A percentile compares a stretch with the other conserved stretches of the same genome.
Conservation (phyloP, 1,139 yeast genomes). For the Debaryomyces sp. region DNA sequence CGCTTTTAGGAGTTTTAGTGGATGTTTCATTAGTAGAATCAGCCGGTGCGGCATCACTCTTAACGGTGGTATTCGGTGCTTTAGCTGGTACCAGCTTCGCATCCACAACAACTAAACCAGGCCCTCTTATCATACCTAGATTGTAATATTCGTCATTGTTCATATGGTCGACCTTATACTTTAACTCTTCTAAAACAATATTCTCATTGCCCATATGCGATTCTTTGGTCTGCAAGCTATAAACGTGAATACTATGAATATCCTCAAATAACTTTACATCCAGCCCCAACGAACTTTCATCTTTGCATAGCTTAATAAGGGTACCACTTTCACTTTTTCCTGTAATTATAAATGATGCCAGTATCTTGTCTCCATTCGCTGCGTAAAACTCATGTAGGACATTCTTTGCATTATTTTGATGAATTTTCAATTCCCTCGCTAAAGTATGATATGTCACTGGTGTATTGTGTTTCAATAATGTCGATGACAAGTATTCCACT, state of each 20-base stretch:
- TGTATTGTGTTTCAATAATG: constrained; percentile 25
- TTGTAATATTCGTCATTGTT: constrained; percentile 23
- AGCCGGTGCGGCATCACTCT: constrained; percentile 2
- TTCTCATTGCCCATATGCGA: constrained; percentile 22
- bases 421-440: constrained; percentile 30
- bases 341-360: constrained; percentile 37
- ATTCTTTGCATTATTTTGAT: constrained; percentile 32
- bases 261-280: constrained; percentile 21
- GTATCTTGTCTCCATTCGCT: constrained; percentile 32
- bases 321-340: constrained; percentile 25
- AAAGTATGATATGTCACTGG: constrained; percentile 36
- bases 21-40: not conserved
- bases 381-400: constrained; percentile 34
- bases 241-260: constrained; percentile 34
- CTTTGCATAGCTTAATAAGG: constrained; percentile 25
- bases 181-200: constrained; percentile 33
- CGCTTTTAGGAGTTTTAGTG: constrained; percentile 16
- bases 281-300: constrained; percentile 20
- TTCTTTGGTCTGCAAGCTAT: constrained; percentile 27
- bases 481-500: constrained; percentile 32
- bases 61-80: not conserved
- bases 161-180: constrained; percentile 21
- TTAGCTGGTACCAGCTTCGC: not conserved
- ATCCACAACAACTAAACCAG: constrained; percentile 21
- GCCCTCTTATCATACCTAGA: constrained; percentile 41